phyloP scores from a whole-genome alignment of 139 green algal species.

The Chlamydomonas incerta region DNA sequence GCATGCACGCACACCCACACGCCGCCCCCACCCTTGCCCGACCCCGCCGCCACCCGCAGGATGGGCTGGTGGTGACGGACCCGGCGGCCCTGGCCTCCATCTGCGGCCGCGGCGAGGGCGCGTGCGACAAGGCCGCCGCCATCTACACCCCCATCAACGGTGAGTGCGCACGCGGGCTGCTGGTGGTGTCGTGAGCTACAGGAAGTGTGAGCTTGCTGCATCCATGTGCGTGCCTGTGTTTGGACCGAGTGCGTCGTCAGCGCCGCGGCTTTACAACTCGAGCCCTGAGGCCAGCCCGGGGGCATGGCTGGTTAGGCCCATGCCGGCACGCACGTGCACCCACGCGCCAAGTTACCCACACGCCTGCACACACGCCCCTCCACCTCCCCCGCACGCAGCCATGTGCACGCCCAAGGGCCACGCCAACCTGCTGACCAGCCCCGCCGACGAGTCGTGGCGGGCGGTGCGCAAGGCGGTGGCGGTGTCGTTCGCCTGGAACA shows the following conservation, averaged over 20 bases:
- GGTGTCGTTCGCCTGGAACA: conserved; percentile 62
- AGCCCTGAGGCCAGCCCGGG: too few relatives aligned
- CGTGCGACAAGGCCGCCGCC: conserved; percentile 58
- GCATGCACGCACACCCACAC: too few relatives aligned
- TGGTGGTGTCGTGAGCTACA: too few relatives aligned
- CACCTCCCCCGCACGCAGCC: neutral
- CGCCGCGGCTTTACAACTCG: too few relatives aligned
- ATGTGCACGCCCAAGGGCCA: conserved; percentile 59
- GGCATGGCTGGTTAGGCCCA: too few relatives aligned
- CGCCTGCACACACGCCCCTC: neutral
- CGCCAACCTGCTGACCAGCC: conserved; percentile 68
- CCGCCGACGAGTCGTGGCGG: conserved; percentile 60
- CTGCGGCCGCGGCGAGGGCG: conserved; percentile 56
- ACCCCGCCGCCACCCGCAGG: neutral
- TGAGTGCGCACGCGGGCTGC: too few relatives aligned
- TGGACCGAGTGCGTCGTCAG: too few relatives aligned
- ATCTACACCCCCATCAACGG: conserved; percentile 52
- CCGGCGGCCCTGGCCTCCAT: conserved; percentile 54
- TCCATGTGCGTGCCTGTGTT: too few relatives aligned
- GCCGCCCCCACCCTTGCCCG: too few relatives aligned
- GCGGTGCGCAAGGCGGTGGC: conserved; percentile 71
- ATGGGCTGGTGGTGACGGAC: conserved; percentile 58
- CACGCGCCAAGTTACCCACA: too few relatives aligned
- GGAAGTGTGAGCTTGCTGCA: too few relatives aligned
- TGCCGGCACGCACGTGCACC: too few relatives aligned